These are phyloP conservation scores for Neofusicoccum sp. DNA, from an alignment of 2,329 filamentous ascomycete species.

Conservation along the genomic window DNA sequence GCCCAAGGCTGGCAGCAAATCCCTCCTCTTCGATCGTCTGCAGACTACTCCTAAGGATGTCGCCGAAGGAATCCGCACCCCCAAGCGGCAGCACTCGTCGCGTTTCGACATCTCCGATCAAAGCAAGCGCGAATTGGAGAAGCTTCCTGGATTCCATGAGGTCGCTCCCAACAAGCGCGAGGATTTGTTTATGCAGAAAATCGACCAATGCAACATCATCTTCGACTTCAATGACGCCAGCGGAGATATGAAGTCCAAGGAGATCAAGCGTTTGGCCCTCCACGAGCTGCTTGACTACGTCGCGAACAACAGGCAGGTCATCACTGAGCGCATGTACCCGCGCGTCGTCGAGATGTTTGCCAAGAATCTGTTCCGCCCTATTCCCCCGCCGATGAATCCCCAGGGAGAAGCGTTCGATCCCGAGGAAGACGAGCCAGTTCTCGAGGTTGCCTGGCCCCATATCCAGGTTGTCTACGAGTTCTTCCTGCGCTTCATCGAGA, in stretches of 20 bases:
- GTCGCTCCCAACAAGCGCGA: conserved; percentile 91
- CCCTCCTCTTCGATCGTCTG: conserved; percentile 80
- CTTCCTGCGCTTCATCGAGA: conserved; percentile 97
- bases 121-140: conserved; percentile 83
- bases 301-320: conserved; percentile 96
- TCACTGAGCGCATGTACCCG: conserved; percentile 98
- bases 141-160: conserved; percentile 96
- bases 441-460: conserved; percentile 98
- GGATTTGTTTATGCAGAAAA: conserved; percentile 99
- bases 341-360: conserved; percentile 98
- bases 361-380: conserved; percentile 96
- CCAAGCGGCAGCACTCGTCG: conserved; percentile 95
- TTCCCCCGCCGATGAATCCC: conserved; percentile 94
- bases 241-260: conserved; percentile 98
- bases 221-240: conserved; percentile 99
- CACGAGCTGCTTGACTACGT: conserved; percentile 98
- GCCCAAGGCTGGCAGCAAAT: conserved; percentile 88
- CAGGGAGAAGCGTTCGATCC: conserved; percentile 98
- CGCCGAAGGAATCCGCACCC: conserved; percentile 89
- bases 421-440: conserved; percentile 95
- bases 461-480: conserved; percentile 99
- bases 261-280: conserved; percentile 94
- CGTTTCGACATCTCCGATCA: conserved; percentile 97
- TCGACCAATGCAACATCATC: conserved; percentile 99
- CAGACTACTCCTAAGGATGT: conserved; percentile 96